Base-by-base conservation (phyloP, 1,284 basidiomycete genomes). In the Schizophyllum amplum region DNA sequence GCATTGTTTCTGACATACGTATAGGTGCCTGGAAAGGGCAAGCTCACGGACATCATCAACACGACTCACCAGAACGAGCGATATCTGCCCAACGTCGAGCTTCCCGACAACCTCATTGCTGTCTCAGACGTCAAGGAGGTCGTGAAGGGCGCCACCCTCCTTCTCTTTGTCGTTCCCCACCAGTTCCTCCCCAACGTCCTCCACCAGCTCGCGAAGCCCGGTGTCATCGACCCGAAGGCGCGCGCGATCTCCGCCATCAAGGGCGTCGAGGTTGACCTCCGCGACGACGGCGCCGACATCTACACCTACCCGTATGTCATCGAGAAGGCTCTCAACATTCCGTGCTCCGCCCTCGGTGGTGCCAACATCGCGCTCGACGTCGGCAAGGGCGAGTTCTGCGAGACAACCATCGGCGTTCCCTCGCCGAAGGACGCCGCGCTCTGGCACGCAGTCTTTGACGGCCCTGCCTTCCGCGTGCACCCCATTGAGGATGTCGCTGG, bases 161-260 rank as follows among this genome's bases (percentile, higher is more conserved):
- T 63, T 21, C 53, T 63, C 4, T 56, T 63, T 27, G 57, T 58
- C 49, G 57, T 63, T 17, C 62, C 62, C 24, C 60, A 62, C 51
- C 60, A 63, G 22, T 61, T 63, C 53, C 60, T 62, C n/a, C 58
- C 58, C 21, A 54, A 56, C 13, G 60, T 62, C 21, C 56, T 62
- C n/a, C 52, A 59, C 4, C 46, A 53, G 15, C 55, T 62, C 25
- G 50, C 52, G 24, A 54, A 61, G 47, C 61, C 61, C 21, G 61
- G 61, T 6, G 55, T 58, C 20, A 24, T 62, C 24, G 15, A 48
- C 17, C 50, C 54, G 4, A 24, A 51, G n/a, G 61, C 61, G 15
- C 55, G 61, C 17, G 61, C 61, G 4, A 62, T 62, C 24, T 62
- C 60, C 33, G 61, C 61, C 20, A 62, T 62, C 58, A 62, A 61